Percentiles rank a stretch among this genome's conserved stretches.
Evolutionary conservation across 208 protist genomes (phyloP).

Genomic region (Kentomonas sorsogonicus): DNA sequence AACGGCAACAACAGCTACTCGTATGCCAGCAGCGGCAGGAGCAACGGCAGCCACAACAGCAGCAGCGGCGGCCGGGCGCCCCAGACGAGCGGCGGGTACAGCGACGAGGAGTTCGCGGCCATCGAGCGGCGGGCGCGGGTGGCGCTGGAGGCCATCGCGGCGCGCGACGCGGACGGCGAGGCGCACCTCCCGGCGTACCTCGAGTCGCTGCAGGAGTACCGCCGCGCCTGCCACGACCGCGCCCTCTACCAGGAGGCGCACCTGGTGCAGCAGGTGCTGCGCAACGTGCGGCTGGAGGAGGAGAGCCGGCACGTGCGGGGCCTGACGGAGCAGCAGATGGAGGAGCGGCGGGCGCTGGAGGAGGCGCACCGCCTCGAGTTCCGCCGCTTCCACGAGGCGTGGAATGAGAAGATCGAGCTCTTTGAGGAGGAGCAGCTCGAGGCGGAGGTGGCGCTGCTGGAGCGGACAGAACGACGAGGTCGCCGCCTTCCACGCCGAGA

Average conservation of each 20-base stretch:
- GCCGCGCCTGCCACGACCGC: conserved; percentile 68
- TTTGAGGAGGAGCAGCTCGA: conserved; percentile 84
- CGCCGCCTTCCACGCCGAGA: conserved; percentile 65
- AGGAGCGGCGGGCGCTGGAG: conserved; percentile 77
- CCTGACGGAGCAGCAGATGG: conserved; percentile 85
- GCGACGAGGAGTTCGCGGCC: conserved; percentile 19
- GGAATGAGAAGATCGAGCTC: conserved; percentile 83
- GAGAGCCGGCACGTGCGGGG: conserved; percentile 83
- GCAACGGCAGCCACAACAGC: not conserved
- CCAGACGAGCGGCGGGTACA: not conserved
- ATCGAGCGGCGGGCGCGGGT: conserved; percentile 55
- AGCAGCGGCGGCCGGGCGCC: not conserved
- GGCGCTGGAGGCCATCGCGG: conserved; percentile 69
- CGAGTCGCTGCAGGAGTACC: conserved; percentile 65
- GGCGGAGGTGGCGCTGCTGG: conserved; percentile 70
- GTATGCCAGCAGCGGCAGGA: not conserved
- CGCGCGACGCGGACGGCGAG: conserved; percentile 35
- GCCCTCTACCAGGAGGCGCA: conserved; percentile 89
- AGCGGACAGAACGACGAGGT: conserved; percentile 89
- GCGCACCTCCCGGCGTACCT: conserved; percentile 42
- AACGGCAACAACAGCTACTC: conserved; percentile 1
- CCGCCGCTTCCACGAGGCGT: conserved; percentile 73
- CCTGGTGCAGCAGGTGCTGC: conserved; percentile 87
- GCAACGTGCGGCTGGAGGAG: conserved; percentile 83
- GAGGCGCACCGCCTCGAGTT: conserved; percentile 86